Evolutionary conservation across 2,329 filamentous ascomycete species (phyloP), one percentile per base, ranked within the genome.

Genomic region (Meredithiella fracta): DNA sequence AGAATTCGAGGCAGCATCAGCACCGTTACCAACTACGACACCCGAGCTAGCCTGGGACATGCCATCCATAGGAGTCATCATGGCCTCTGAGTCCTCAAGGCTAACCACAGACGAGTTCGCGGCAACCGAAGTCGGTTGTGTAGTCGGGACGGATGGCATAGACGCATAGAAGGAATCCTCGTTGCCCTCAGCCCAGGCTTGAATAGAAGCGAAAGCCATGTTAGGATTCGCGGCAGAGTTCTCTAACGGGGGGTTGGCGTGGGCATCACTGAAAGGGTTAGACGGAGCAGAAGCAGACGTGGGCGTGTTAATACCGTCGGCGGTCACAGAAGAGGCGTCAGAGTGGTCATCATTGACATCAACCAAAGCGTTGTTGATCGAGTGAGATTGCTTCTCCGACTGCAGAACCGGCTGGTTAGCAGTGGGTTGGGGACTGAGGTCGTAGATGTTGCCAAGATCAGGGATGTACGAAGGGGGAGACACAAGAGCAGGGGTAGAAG

Each of bases 121-220:
- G 22, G 72, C 62, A 11, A 75, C 69, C 6, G 54, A 65, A 3
- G 69, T 67, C 34, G 49, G 29, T 9, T 29, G 44, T 20, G 22
- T 29, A 23, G 31, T 31, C 1, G 74, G 75, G 1, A 75, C 74
- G 22, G 69, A 70, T 11, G 78, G 77, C 22, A 81, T 71, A 3
- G 79, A 78, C 4, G 78, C 81, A 69, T 81, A 82, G 62, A 82
- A 81, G 62, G 73, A 72, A 8, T 69, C 66, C 62, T 68, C 68
- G 3, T 74, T 75, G 58, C 72, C 68, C 61, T 79, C 73, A 1
- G 79, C 79, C 79, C 80, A 83, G 0, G 79, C 80, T 63, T 83
- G 78, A 61, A 83, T 82, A 1, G 77, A 79, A 49, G 75, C 74
- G 62, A 75, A 82, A 1, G 75, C 73, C 14, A 75, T 72, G 14